Evolutionary conservation across 2,329 filamentous ascomycete species (phyloP), one percentile per base, ranked within the genome.

Genomic region (Ceratocystis eucalypticola): DNA sequence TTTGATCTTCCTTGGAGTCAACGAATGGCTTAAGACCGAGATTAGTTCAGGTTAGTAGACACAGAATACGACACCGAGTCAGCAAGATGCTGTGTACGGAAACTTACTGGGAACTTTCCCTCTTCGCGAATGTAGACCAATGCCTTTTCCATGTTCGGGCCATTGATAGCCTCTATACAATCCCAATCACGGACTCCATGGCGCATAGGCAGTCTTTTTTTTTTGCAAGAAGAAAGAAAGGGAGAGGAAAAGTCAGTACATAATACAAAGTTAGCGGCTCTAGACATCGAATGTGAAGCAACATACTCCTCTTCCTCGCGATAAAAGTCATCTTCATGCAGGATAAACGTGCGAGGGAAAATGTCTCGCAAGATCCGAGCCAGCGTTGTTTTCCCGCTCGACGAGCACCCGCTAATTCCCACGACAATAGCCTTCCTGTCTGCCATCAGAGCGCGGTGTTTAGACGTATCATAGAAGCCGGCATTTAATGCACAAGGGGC

Each of bases 261-360:
- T 12, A 41, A 7, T 0, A 4, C 25, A 20, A 15, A 33, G 30
- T 45, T 25, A 50, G n/a, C 6, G 3, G 5, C 30, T 6, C n/a
- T 12, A 41, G 48, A 12, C 4, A 59, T 20, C 6, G 7, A 25
- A 17, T 37, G 3, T 33, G 28, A 30, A 57, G 45, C 20, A 8
- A 76, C 81, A 72, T 72, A 89, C 82, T 91, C 82, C 37, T 82
- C 77, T 73, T 97, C 93, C 0, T 88, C 80, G 70, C 85, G 86
- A 78, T 96, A 99, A 74, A 97, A 99, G 76, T 99, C 94, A 77
- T 99, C 94, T 74, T 96, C 86, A 74, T 99, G 94, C 25, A 99
- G 81, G 72, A 97, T 89, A 72, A 91, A 93, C 17, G 85, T 81
- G 70, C 81, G 79, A 7, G 86, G 86, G 72, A 96, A 91, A 70